phyloP scores from a whole-genome alignment of 2,329 filamentous ascomycete genomes.

The Bisporella sp. region DNA sequence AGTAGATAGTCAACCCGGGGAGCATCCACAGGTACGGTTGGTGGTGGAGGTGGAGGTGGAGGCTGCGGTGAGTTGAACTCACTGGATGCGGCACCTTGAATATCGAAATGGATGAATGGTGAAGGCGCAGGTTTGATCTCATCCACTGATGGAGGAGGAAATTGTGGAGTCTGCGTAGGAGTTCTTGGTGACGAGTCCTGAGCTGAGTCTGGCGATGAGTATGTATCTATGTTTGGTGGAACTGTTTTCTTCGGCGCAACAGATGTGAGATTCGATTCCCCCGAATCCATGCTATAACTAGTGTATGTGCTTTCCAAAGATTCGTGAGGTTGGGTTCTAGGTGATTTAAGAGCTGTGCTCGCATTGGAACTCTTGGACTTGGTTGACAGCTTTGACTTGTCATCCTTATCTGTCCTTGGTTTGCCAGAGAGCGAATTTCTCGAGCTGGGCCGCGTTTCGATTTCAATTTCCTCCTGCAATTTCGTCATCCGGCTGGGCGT shows the following conservation, averaged over 20 bases:
- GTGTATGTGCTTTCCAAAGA: constrained; percentile 20
- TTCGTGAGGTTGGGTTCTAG: constrained; percentile 13
- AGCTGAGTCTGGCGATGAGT: constrained; percentile 40
- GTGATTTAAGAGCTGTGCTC: constrained; percentile 45
- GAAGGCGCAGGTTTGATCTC: constrained; percentile 25
- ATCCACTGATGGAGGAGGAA: constrained; percentile 24
- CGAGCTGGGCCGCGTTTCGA: constrained; percentile 35
- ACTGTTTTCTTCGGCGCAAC: constrained; percentile 27
- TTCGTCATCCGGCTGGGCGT: constrained; percentile 27
- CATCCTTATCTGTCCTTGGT: constrained; percentile 27
- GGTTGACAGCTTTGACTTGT: constrained; percentile 44
- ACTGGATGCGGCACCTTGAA: constrained; percentile 20
- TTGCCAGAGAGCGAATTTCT: constrained; percentile 35
- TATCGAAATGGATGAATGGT: constrained; percentile 31
- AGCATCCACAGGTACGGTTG: constrained; percentile 49
- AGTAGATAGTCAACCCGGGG: constrained; percentile 89
- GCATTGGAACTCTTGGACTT: constrained; percentile 49
- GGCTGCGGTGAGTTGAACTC: constrained; percentile 34
- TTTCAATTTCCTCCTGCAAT: constrained; percentile 31
- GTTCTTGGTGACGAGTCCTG: constrained; percentile 53
- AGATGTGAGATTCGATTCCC: constrained; percentile 31
- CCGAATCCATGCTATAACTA: constrained; percentile 19
- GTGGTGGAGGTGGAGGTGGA: constrained; percentile 68
- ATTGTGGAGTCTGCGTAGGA: constrained; percentile 48
- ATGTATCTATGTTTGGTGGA: constrained; percentile 19